These are phyloP conservation scores for Aaosphaeria pasadenensis DNA, from an alignment of 2,329 filamentous ascomycete genomes.

Conservation along the genomic window DNA sequence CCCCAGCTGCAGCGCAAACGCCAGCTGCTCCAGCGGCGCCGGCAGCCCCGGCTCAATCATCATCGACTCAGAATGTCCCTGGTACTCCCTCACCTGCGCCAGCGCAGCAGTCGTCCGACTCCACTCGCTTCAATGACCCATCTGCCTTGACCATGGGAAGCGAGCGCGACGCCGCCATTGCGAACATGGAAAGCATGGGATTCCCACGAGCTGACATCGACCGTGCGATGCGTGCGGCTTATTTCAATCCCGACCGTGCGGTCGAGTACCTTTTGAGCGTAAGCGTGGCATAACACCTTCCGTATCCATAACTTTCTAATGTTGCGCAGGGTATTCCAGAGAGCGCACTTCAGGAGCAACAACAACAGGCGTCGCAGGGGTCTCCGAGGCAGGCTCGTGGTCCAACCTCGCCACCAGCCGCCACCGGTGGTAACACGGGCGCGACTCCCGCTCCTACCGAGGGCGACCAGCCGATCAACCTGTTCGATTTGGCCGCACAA, in stretches of 20 bases:
- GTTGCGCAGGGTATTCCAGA: constrained; percentile 79
- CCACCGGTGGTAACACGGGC: constrained; percentile 46
- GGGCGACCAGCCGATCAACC: constrained; percentile 71
- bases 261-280: constrained; percentile 93
- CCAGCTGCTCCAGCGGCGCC: constrained; percentile 58
- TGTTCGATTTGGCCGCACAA: constrained; percentile 90
- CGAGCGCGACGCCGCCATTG: constrained; percentile 76
- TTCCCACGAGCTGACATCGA: constrained; percentile 88
- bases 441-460: constrained; percentile 23
- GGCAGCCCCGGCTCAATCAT: constrained; percentile 31
- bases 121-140: constrained; percentile 60
- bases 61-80: constrained; percentile 48
- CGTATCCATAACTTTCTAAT: constrained; percentile 16
- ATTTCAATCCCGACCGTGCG: constrained; percentile 93
- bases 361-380: constrained; percentile 53
- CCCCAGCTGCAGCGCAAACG: constrained; percentile 46
- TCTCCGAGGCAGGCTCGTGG: constrained; percentile 42
- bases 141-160: constrained; percentile 84
- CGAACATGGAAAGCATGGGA: constrained; percentile 96
- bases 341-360: constrained; percentile 68
- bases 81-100: constrained; percentile 51
- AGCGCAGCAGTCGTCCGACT: constrained; percentile 40
- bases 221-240: constrained; percentile 91
- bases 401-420: constrained; percentile 40
- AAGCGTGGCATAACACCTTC: constrained; percentile 31